phyloP scores from a whole-genome alignment of 129 eudicot species.

The Gnaphalium uliginosum region DNA sequence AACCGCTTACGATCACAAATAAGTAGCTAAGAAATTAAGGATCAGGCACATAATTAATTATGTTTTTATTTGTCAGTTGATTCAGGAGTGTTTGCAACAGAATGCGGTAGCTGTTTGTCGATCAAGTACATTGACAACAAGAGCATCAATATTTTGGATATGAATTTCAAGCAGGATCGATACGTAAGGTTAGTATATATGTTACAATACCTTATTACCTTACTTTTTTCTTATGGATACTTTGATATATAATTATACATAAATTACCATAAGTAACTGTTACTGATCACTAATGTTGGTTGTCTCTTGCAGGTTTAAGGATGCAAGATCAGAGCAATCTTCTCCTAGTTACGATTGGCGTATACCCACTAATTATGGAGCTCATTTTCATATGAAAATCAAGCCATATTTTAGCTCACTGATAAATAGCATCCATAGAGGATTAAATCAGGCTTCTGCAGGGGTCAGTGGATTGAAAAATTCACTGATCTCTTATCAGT shows the following conservation, averaged over 20 bases:
- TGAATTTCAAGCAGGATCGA: conserved; percentile 43
- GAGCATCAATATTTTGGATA: conserved; percentile 17
- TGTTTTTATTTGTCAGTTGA: neutral
- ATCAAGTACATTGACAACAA: neutral
- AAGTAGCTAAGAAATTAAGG: neutral
- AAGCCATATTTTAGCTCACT: conserved; percentile 34
- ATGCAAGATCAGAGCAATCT: conserved; percentile 43
- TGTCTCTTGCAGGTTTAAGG: conserved; percentile 50
- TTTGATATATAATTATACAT: neutral
- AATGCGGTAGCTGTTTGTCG: neutral
- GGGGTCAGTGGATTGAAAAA: conserved; percentile 33
- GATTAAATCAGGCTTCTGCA: conserved; percentile 37
- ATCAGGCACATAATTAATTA: neutral
- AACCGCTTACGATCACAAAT: neutral
- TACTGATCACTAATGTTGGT: neutral
- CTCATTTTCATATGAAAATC: neutral
- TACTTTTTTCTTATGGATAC: neutral
- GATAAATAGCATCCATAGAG: conserved; percentile 27
- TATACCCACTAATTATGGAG: conserved; percentile 11
- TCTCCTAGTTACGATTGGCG: conserved; percentile 29
- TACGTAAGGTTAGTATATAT: conserved; percentile 51
- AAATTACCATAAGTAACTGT: neutral
- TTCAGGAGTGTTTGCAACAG: neutral
- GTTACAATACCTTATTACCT: neutral
- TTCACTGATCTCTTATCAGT: conserved; percentile 15